A percentile compares a stretch with the other conserved stretches of the same genome.
These are phyloP conservation scores for Canariomyces notabilis DNA, from an alignment of 2,329 filamentous ascomycete species.

Conservation along the genomic window DNA sequence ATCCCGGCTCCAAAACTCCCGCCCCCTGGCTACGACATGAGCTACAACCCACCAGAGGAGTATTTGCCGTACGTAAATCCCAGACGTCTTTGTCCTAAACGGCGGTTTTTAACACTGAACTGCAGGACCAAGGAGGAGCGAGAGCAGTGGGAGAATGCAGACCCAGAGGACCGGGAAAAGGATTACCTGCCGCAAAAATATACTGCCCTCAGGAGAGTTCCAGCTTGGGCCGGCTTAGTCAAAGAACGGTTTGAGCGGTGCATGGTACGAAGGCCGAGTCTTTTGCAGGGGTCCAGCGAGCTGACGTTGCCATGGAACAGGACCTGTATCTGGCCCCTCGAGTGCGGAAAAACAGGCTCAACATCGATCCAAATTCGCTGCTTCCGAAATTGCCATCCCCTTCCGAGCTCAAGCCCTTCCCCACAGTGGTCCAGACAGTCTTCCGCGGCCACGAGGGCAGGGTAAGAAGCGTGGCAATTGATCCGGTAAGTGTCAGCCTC, in stretches of 20 bases:
- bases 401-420: conserved; percentile 91
- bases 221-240: conserved; percentile 82
- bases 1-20: conserved; percentile 90
- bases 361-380: conserved; percentile 91
- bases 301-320: conserved; percentile 12
- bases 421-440: conserved; percentile 79
- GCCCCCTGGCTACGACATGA: conserved; percentile 90
- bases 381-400: conserved; percentile 90
- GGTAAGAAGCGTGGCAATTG: conserved; percentile 78
- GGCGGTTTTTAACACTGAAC: conserved; percentile 6
- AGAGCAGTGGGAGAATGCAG: conserved; percentile 75
- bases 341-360: conserved; percentile 86
- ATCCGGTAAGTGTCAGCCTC: conserved; percentile 68
- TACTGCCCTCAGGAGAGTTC: conserved; percentile 81
- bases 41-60: conserved; percentile 92
- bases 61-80: conserved; percentile 61
- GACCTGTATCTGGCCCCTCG: conserved; percentile 93
- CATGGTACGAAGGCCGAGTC: conserved; percentile 37
- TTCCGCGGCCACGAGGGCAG: conserved; percentile 86
- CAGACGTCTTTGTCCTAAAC: neutral
- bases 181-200: conserved; percentile 82
- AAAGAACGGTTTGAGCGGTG: conserved; percentile 96
- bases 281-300: neutral
- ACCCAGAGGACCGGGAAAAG: conserved; percentile 86
- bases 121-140: conserved; percentile 67